Percentiles rank a stretch among this genome's conserved stretches.
These are phyloP conservation scores for Podila clonocystis DNA, from an alignment of 192 early-diverging fungal genomes.

Conservation along the genomic window DNA sequence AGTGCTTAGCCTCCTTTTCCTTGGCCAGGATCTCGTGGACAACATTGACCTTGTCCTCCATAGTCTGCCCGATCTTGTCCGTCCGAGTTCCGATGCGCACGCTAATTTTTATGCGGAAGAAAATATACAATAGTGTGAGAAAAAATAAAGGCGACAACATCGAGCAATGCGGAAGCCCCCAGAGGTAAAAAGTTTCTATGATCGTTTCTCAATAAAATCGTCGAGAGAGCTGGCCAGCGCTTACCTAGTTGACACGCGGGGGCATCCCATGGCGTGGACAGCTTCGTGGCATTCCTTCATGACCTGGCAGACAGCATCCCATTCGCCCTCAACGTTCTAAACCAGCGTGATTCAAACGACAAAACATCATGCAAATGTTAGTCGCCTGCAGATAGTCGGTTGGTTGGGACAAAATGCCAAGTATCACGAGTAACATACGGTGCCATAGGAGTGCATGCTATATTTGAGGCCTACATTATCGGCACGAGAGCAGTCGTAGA, in stretches of 20 bases:
- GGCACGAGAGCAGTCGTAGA: not conserved
- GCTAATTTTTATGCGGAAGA: constrained; percentile 8
- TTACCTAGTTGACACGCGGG: constrained; percentile 48
- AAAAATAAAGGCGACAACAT: not conserved
- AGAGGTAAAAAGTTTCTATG: not conserved
- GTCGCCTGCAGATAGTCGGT: too few species aligned
- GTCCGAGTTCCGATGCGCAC: constrained; percentile 49
- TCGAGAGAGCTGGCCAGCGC: not conserved
- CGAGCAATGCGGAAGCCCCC: not conserved
- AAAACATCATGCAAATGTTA: too few species aligned
- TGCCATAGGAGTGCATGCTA: constrained; percentile 50
- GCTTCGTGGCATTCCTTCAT: constrained; percentile 53
- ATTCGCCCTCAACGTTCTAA: constrained; percentile 46
- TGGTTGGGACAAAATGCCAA: too few species aligned
- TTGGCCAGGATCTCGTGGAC: constrained; percentile 49
- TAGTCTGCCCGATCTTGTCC: constrained; percentile 44
- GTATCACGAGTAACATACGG: constrained; percentile 12
- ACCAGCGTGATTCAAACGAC: too few species aligned
- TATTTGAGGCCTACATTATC: constrained; percentile 20
- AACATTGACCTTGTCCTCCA: constrained; percentile 48
- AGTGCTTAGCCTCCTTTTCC: not conserved
- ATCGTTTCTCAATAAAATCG: not conserved
- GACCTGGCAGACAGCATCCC: constrained; percentile 47
- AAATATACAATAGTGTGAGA: not conserved
- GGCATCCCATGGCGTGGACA: constrained; percentile 51